Base-by-base conservation (phyloP, 257 asterid genomes). In the Nicotiana otophora region DNA sequence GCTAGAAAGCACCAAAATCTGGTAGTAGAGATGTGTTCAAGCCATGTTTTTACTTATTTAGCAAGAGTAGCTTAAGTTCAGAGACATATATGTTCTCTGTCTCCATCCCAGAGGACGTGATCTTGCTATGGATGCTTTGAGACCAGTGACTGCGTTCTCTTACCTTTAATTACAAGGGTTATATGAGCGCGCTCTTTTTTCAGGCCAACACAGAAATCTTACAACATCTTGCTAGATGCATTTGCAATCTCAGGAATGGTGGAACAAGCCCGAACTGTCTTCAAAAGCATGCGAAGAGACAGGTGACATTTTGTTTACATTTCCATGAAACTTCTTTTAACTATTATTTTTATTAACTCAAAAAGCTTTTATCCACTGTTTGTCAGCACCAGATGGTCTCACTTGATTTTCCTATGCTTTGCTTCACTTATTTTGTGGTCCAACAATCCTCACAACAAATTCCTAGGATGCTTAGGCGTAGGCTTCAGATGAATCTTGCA, bases 191-290 rank as follows among this genome's bases (percentile, higher is more conserved):
- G 36, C 53, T 79, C 70, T 81, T 26, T 57, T 86, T 81, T 81
- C 92, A 96, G 99, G 93, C 99, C 99, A 31, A 92, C 98, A 7
- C 97, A 87, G 82, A 96, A 96, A 88, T 95, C 98, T 30, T 94
- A 96, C 83, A 96, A 94, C 81, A 94, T 96, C 88, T 90, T 96
- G 93, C 97, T 96, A 42, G 98, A 96, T 87, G 98, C 99, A 70
- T 96, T 96, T 90, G 98, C 99, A n/a, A 90, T 93, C 83, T 94
- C 98, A 23, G 99, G 99, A 83, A 96, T 96, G 99, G 97, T 92
- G 63, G 99, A 96, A 83, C 99, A 92, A 86, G 97, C 98, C 36
- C 91, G 90, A 23, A 70, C 81, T 31, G 97, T 96, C 83, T 96
- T 96, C 90, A 94, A 96, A 91, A 94, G 99, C 94, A 96, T 96